A percentile compares a stretch with the other conserved stretches of the same genome.
Conservation (phyloP, 148 eudicot genomes). For the Beta vulgaris region DNA sequence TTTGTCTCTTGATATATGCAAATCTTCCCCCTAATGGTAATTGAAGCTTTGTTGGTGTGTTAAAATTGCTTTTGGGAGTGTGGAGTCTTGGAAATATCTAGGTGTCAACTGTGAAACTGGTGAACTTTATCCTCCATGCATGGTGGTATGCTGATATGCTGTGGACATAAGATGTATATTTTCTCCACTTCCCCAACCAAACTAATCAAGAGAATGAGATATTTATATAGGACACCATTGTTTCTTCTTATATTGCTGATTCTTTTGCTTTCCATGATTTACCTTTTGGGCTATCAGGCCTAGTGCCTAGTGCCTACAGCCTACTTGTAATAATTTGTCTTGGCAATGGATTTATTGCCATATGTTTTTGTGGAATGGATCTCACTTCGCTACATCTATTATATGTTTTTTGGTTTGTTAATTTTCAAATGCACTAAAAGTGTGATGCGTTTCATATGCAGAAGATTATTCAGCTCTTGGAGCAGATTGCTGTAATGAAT, state of each 20-base stretch:
- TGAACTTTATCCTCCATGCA: neutral
- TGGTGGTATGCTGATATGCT: neutral
- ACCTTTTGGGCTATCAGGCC: neutral
- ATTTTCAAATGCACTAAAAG: neutral
- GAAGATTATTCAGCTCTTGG: conserved; percentile 54
- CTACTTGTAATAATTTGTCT: neutral
- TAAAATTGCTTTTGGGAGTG: neutral
- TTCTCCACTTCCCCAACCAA: neutral
- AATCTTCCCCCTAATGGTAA: neutral
- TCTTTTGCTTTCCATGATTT: neutral
- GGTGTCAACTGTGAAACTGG: neutral
- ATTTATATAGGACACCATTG: neutral
- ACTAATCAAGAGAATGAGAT: neutral
- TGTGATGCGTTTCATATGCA: conserved; percentile 34
- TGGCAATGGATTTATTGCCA: neutral
- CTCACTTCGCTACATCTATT: neutral
- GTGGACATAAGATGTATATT: neutral
- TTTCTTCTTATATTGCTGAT: neutral
- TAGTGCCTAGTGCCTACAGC: too few relatives aligned
- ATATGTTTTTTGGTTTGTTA: neutral
- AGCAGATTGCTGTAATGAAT: conserved; percentile 52
- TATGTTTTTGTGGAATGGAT: neutral
- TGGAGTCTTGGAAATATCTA: neutral
- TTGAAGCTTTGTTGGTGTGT: neutral
- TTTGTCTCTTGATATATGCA: neutral